Base-by-base conservation (phyloP, 2,329 filamentous ascomycete species). In the Leptographium wingfieldii region DNA sequence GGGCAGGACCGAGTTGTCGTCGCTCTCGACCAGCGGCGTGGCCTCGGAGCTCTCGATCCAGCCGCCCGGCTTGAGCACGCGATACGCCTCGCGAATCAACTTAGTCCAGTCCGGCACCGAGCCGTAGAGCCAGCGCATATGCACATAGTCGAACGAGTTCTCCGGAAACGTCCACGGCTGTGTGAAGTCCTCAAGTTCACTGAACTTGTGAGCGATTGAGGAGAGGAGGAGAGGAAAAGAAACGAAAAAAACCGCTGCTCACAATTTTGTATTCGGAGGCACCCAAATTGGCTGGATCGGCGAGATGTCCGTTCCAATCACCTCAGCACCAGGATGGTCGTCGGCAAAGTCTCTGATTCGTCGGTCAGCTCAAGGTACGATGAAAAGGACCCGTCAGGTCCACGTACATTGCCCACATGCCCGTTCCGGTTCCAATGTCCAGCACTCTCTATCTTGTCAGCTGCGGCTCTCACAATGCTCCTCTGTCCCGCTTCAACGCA, bases 121-220 rank as follows among this genome's bases (percentile, higher is more conserved):
- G 46, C 82, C 81, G 2, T 76, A 69, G 63, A 84, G 71, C 63
- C 79, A 73, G 56, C 78, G 76, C 7, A 78, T 77, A 67, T 84
- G 82, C 61, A 85, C 77, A 65, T 77, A 83, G 69, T 86, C 82
- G 65, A 83, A 80, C 22, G 63, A 60, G 59, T 60, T 73, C 63
- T 62, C 77, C 62, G 60, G 31, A 66, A 72, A 81, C 69, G 72
- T 83, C 73, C 74, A 77, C 0, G 71, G 70, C 5, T 67, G 74
- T 62, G 80, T 80, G 51, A 80, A 79, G 66, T 87, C 83, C 66
- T 87, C 84, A 53, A 86, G 78, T 62, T 84, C 65, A 58, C 67
- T 68, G 35, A 33, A 38, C 43, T 5, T 9, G 5, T 22, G 16
- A 60, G 22, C 25, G 14, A 60, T 57, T 22, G 22, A 22, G 22